These are phyloP conservation scores for Erodium texanum DNA, from an alignment of 441 rosid species.

Conservation along the genomic window DNA sequence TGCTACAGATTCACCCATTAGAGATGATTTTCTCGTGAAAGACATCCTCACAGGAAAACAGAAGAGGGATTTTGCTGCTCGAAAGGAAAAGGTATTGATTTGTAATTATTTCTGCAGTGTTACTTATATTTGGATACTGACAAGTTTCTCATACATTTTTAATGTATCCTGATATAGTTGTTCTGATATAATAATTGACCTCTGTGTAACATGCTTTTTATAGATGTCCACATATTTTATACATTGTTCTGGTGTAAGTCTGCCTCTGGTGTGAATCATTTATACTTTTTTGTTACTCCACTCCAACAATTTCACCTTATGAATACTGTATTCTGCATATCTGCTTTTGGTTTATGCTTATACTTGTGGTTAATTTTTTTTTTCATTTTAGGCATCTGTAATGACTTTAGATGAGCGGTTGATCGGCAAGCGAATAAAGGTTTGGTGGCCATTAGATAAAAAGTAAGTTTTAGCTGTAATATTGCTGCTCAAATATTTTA, in stretches of 20 bases:
- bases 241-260: too few species aligned
- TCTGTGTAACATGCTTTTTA: too few species aligned
- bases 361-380: background rate
- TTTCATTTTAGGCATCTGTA: conserved; percentile 32
- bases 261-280: too few species aligned
- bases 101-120: background rate
- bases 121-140: background rate
- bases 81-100: conserved; percentile 40
- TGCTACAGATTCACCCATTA: conserved; percentile 15
- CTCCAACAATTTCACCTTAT: background rate
- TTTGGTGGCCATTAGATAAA: conserved; percentile 85
- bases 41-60: conserved; percentile 26
- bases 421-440: conserved; percentile 52
- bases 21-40: conserved; percentile 17
- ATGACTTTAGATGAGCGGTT: conserved; percentile 32
- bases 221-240: too few species aligned
- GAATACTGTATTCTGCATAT: background rate
- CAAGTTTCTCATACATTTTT: background rate
- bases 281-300: too few species aligned
- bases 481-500: background rate
- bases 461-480: conserved; percentile 34
- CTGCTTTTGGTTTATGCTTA: background rate
- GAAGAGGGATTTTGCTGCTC: conserved; percentile 32
- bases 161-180: background rate
- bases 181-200: too few species aligned